Evolutionary conservation across 2,329 filamentous ascomycete species (phyloP), one percentile per base, ranked within the genome.

Genomic region (Dothistroma pini): DNA sequence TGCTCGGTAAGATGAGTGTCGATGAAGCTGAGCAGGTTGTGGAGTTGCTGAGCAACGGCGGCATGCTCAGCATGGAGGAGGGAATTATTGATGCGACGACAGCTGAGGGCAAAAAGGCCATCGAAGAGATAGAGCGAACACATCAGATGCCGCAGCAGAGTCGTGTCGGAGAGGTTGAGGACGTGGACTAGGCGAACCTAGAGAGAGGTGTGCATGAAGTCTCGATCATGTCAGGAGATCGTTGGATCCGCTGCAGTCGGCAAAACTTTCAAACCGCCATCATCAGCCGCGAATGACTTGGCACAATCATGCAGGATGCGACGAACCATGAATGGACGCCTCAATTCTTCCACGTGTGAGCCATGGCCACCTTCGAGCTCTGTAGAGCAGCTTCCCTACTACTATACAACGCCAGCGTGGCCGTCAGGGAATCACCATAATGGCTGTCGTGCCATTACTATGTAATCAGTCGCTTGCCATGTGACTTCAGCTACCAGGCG

Each of bases 51-150:
- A 86, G 91, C 32, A 84, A 95, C 78, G 91, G 91, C 16, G 91
- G 90, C 41, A 93, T 97, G 81, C 77, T 99, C 67, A 96, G 90
- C 74, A 76, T 99, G 55, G 92, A 97, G 75, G 88, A 96, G 72
- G 88, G 96, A 54, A 91, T 99, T 56, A 96, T 99, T 68, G 95
- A 99, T 77, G 91, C 92, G 0, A 99, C 74, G 9, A 76, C 74
- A 4, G 74, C 75, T 41, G 74, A 76, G 61, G 74, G 74, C 12
- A 68, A 68, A 65, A 73, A 72, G 61, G 61, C 65, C 9, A 71
- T 76, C 54, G 73, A 75, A 64, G 73, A 72, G 59, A 74, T 76
- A 62, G 73, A 75, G 68, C 92, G 51, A 96, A 93, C 2, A 88
- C 92, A 72, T 88, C 95, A 84, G 88, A 79, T 85, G 87, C 74